Evolutionary conservation across 257 asterid species (phyloP).

Genomic region (Solanum arcanum): DNA sequence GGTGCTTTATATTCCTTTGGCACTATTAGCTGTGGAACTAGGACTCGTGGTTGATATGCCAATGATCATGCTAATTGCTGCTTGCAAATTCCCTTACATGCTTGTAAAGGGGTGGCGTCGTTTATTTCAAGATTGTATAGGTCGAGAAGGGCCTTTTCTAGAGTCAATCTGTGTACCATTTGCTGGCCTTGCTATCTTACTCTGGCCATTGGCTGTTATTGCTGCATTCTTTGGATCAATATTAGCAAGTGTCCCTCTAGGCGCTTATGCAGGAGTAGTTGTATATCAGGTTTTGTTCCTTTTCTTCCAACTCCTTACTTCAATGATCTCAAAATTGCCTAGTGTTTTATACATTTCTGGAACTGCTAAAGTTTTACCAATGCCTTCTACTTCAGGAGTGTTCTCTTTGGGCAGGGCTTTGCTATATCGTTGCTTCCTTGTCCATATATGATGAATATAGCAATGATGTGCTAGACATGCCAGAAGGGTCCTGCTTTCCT

Average conservation of each 20-base stretch:
- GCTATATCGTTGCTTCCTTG: conserved; percentile 75
- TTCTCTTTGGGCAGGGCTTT: conserved; percentile 80
- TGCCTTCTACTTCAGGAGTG: conserved; percentile 49
- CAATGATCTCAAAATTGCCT: background rate
- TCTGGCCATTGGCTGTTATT: conserved; percentile 91
- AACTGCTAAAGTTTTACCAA: background rate
- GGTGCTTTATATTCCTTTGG: conserved; percentile 52
- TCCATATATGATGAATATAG: conserved; percentile 90
- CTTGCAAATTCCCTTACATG: conserved; percentile 76
- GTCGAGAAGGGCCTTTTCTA: conserved; percentile 94
- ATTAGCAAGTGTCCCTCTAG: conserved; percentile 64
- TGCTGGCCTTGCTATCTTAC: conserved; percentile 89
- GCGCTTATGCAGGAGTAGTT: conserved; percentile 84
- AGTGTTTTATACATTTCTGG: background rate
- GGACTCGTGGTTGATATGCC: conserved; percentile 57
- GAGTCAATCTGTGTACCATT: conserved; percentile 93
- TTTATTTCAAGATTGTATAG: conserved; percentile 85
- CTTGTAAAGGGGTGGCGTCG: conserved; percentile 89
- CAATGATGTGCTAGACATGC: conserved; percentile 88
- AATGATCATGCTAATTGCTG: conserved; percentile 49
- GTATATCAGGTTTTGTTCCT: conserved; percentile 61
- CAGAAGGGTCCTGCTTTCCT: conserved; percentile 93
- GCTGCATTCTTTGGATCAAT: conserved; percentile 80
- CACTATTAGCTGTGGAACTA: conserved; percentile 49
- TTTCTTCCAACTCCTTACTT: background rate